These are phyloP conservation scores for Nigrospora sphaerica DNA, from an alignment of 2,329 filamentous ascomycete genomes.

Conservation along the genomic window DNA sequence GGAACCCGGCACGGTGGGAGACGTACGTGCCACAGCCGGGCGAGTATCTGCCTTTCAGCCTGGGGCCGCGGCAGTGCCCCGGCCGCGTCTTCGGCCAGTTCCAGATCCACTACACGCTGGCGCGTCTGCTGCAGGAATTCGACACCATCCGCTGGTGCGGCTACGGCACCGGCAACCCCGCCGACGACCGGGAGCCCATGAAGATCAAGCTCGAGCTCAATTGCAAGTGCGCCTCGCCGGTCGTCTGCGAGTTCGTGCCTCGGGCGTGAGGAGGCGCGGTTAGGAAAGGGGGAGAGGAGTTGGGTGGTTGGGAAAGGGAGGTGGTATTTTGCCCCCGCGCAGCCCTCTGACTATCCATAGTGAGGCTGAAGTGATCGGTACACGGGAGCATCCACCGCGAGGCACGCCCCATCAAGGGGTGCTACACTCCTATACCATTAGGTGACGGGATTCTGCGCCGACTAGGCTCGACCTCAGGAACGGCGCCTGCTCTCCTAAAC, in stretches of 20 bases:
- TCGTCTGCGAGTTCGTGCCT: not conserved
- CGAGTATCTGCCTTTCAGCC: constrained; percentile 1
- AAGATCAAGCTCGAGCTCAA: constrained; percentile 2
- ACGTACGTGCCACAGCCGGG: not conserved
- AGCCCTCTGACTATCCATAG: too few species aligned
- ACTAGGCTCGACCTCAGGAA: too few species aligned
- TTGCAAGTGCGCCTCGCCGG: not conserved
- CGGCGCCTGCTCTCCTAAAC: too few species aligned
- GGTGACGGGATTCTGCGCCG: too few species aligned
- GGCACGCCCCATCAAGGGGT: too few species aligned
- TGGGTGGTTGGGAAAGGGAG: too few species aligned
- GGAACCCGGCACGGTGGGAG: not conserved
- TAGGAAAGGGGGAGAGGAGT: too few species aligned
- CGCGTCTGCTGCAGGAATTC: constrained; percentile 1
- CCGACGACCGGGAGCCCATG: not conserved
- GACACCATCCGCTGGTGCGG: constrained; percentile 1
- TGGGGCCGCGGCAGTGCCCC: constrained; percentile 1
- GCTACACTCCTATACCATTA: too few species aligned
- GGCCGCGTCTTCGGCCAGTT: not conserved
- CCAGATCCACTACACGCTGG: constrained; percentile 1
- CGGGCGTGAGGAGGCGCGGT: not conserved
- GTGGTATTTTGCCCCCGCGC: too few species aligned
- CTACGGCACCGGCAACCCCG: not conserved
- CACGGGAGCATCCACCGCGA: too few species aligned
- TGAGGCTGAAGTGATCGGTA: too few species aligned